Evolutionary conservation across 805 yeast genomes (phyloP).

Genomic region (Candida fluviatilis): DNA sequence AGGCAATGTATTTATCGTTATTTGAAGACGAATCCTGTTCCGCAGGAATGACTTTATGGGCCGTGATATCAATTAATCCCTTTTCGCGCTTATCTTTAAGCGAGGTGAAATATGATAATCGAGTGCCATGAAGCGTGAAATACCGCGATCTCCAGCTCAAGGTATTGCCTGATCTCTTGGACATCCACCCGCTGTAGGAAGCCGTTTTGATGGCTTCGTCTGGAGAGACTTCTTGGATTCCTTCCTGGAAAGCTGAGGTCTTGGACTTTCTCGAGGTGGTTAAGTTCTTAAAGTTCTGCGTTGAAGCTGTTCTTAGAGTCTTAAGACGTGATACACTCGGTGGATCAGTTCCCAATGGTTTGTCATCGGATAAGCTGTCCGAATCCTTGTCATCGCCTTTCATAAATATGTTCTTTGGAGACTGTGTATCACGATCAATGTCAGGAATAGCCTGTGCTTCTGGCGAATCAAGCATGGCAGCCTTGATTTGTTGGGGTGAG

Average conservation of each 20-base stretch:
- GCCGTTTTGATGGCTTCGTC: conserved; percentile 74
- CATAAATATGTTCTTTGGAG: conserved; percentile 32
- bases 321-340: conserved; percentile 34
- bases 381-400: conserved; percentile 12
- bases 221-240: conserved; percentile 72
- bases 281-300: conserved; percentile 45
- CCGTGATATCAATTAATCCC: conserved; percentile 93
- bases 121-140: conserved; percentile 86
- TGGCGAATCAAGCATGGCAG: conserved; percentile 3
- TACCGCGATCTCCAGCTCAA: conserved; percentile 87
- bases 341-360: conserved; percentile 37
- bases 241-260: conserved; percentile 83
- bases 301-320: conserved; percentile 49
- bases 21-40: conserved; percentile 50
- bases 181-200: conserved; percentile 90
- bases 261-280: conserved; percentile 53
- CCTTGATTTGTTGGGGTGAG: conserved; percentile 3
- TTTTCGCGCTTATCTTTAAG: conserved; percentile 78
- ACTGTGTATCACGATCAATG: conserved; percentile 27
- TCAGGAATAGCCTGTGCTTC: conserved; percentile 7
- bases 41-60: conserved; percentile 84
- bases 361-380: conserved; percentile 15
- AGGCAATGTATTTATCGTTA: conserved; percentile 72
- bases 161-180: conserved; percentile 75
- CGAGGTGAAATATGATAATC: conserved; percentile 82